A percentile compares a stretch with the other conserved stretches of the same genome.
phyloP scores from a whole-genome alignment of 164 flowering plant genomes.

The Sextonia rubra region DNA sequence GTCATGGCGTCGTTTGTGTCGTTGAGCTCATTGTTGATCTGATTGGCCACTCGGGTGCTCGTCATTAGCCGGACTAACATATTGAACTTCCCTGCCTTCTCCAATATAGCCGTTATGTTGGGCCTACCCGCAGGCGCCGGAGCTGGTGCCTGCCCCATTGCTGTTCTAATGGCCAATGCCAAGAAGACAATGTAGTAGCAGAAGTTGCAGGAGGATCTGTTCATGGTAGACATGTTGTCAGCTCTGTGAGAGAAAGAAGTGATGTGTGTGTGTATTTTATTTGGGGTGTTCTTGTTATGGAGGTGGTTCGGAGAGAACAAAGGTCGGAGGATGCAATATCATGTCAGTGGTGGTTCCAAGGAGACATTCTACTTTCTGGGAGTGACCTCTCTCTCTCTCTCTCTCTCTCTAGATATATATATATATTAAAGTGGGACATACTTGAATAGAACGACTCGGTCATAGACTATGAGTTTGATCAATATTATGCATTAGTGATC shows the following conservation, averaged over 20 bases:
- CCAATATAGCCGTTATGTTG: slow-evolving; percentile 27
- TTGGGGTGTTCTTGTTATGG: not conserved
- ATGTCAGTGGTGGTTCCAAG: not conserved
- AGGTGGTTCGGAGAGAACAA: not conserved
- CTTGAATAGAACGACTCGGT: too few species aligned
- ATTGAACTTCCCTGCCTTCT: slow-evolving; percentile 27
- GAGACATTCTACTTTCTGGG: too few species aligned
- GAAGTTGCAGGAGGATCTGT: not conserved
- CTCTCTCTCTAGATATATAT: too few species aligned
- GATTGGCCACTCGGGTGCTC: slow-evolving; percentile 40
- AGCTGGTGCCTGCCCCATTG: slow-evolving; percentile 13
- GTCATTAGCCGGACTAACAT: slow-evolving; percentile 34
- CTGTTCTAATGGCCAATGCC: not conserved
- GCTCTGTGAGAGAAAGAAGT: not conserved
- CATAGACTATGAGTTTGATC: too few species aligned
- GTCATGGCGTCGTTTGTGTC: slow-evolving; percentile 61
- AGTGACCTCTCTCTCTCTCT: too few species aligned
- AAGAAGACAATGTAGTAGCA: not conserved
- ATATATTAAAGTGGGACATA: too few species aligned
- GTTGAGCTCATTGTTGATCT: slow-evolving; percentile 63
- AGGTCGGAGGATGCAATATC: not conserved
- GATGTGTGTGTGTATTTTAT: too few species aligned
- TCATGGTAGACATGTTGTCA: not conserved
- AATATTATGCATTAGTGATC: too few species aligned
- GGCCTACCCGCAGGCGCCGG: slow-evolving; percentile 32